These are phyloP conservation scores for Plantago major DNA, from an alignment of 257 asterid genomes.

Conservation along the genomic window DNA sequence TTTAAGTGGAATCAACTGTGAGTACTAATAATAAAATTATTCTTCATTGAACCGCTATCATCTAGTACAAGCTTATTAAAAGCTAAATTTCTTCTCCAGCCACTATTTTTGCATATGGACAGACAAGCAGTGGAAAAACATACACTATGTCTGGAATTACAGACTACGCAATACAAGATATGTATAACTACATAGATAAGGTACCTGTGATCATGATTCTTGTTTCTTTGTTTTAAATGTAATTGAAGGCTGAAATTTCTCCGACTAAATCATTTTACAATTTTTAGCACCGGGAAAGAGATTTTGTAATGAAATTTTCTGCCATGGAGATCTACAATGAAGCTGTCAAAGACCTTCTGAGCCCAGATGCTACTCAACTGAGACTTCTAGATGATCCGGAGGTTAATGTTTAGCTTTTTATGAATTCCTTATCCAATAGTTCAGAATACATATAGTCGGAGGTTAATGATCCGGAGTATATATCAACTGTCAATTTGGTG, in stretches of 20 bases:
- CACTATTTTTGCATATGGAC: slow-evolving; percentile 61
- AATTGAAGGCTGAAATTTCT: not conserved
- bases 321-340: slow-evolving; percentile 98
- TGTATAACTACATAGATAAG: slow-evolving; percentile 41
- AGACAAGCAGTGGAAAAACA: slow-evolving; percentile 59
- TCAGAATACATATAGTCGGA: too few species aligned
- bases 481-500: slow-evolving; percentile 7
- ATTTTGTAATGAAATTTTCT: slow-evolving; percentile 64
- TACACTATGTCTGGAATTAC: slow-evolving; percentile 53
- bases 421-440: not conserved
- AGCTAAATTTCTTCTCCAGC: slow-evolving; percentile 38
- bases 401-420: slow-evolving; percentile 29
- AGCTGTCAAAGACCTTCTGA: slow-evolving; percentile 78
- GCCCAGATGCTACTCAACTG: slow-evolving; percentile 51
- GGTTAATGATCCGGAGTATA: too few species aligned
- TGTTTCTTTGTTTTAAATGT: not conserved
- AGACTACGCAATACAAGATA: slow-evolving; percentile 37
- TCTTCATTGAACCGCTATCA: not conserved
- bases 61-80: slow-evolving; percentile 7
- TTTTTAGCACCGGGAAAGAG: slow-evolving; percentile 40
- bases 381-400: slow-evolving; percentile 96
- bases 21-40: slow-evolving; percentile 22
- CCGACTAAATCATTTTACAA: not conserved
- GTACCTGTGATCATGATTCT: slow-evolving; percentile 11
- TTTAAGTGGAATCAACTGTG: slow-evolving; percentile 77